Evolutionary conservation across 2,329 filamentous ascomycete genomes (phyloP).

Genomic region (Colletotrichum falcatum): DNA sequence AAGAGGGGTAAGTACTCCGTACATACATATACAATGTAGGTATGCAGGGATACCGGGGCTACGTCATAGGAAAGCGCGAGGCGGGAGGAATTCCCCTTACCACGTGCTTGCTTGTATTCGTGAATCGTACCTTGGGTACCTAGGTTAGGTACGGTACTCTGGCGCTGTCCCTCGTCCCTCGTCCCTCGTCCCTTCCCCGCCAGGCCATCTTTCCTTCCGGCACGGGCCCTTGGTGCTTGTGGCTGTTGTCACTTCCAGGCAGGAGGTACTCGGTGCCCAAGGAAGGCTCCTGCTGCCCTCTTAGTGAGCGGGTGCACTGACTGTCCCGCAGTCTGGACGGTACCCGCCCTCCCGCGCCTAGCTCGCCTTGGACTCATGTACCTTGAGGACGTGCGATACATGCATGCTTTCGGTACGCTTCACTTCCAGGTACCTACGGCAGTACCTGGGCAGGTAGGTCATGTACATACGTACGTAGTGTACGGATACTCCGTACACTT

Average conservation of each 20-base stretch:
- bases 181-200: constrained; percentile 4
- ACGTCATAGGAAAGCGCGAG: constrained; percentile 10
- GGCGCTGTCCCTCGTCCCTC: neutral
- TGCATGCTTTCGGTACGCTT: constrained; percentile 14
- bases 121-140: too few relatives aligned
- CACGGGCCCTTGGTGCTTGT: neutral
- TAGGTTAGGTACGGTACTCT: too few relatives aligned
- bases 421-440: neutral
- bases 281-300: too few relatives aligned
- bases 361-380: neutral
- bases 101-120: neutral
- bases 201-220: neutral
- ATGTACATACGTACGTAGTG: too few relatives aligned
- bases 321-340: neutral
- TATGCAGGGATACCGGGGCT: neutral
- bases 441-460: too few relatives aligned
- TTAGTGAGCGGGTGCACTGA: neutral
- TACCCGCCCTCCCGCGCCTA: neutral
- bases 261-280: too few relatives aligned
- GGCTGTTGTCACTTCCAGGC: neutral
- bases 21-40: too few relatives aligned
- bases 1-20: too few relatives aligned
- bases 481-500: neutral
- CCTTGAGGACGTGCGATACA: neutral
- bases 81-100: neutral